These are phyloP conservation scores for Rhododendron griersonianum DNA, from an alignment of 148 eudicot genomes.

Conservation along the genomic window DNA sequence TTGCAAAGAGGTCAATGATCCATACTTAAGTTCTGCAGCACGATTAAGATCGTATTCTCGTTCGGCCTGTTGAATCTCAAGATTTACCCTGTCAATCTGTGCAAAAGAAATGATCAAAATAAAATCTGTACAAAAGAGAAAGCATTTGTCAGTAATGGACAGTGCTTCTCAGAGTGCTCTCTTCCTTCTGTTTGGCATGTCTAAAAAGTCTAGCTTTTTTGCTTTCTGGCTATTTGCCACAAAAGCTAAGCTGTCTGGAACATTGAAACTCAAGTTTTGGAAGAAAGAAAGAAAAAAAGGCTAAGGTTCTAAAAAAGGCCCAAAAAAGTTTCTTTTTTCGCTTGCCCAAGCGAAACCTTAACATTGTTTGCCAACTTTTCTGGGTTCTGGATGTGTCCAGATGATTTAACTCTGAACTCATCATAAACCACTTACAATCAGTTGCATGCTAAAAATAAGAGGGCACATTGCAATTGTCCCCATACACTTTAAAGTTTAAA, in stretches of 20 bases:
- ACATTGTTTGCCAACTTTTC: background rate
- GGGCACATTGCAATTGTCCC: background rate
- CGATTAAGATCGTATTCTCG: slow-evolving; percentile 92
- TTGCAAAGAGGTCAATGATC: slow-evolving; percentile 78
- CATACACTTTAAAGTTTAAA: background rate
- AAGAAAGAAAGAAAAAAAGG: no score
- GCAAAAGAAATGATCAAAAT: background rate
- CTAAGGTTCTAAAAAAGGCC: background rate
- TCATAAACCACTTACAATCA: background rate
- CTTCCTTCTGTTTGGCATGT: background rate
- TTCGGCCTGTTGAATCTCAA: slow-evolving; percentile 96
- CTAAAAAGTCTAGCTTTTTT: background rate
- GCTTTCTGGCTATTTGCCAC: background rate
- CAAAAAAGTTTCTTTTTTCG: background rate
- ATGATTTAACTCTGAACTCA: background rate
- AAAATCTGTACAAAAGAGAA: background rate
- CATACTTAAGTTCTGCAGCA: slow-evolving; percentile 95
- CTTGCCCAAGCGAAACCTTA: background rate
- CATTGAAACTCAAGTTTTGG: background rate
- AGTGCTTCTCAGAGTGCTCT: background rate
- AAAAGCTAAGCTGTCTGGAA: background rate
- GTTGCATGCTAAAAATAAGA: background rate
- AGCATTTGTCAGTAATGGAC: background rate
- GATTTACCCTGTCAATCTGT: slow-evolving; percentile 93
- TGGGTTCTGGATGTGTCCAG: background rate